A percentile compares a stretch with the other conserved stretches of the same genome.
These are phyloP conservation scores for Didymellaceae sp. DNA, from an alignment of 2,329 filamentous ascomycete species.

Conservation along the genomic window DNA sequence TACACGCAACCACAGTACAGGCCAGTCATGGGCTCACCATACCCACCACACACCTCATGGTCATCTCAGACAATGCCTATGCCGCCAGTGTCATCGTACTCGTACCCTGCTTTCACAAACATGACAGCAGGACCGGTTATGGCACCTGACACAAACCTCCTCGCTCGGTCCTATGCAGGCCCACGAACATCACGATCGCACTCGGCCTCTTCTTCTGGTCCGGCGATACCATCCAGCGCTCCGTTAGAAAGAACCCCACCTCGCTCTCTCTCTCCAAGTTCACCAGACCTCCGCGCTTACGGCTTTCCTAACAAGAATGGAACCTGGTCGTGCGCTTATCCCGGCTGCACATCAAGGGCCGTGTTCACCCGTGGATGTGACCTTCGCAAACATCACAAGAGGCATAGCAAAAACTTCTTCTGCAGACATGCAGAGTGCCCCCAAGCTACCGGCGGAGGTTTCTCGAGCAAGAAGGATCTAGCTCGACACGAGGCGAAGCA, in stretches of 20 bases:
- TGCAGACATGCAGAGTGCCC: constrained; percentile 66
- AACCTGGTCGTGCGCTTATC: constrained; percentile 65
- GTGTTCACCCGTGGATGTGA: constrained; percentile 66
- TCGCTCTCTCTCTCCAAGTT: constrained; percentile 49
- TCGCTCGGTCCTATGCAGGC: constrained; percentile 28
- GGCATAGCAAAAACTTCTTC: constrained; percentile 67
- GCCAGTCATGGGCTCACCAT: constrained; percentile 41
- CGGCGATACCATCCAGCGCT: constrained; percentile 35
- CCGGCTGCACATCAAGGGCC: constrained; percentile 64
- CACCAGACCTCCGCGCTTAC: constrained; percentile 49
- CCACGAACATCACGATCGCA: constrained; percentile 43
- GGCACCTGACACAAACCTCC: constrained; percentile 32
- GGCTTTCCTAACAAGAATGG: constrained; percentile 55
- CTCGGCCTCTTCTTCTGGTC: constrained; percentile 42
- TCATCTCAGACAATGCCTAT: constrained; percentile 39
- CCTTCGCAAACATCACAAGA: constrained; percentile 67
- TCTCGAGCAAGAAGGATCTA: constrained; percentile 68
- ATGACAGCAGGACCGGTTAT: constrained; percentile 35
- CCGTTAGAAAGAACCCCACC: constrained; percentile 41
- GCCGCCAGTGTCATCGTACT: constrained; percentile 42
- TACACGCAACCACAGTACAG: constrained; percentile 41
- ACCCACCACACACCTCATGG: constrained; percentile 43
- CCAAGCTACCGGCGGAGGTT: constrained; percentile 62
- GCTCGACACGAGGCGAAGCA: constrained; percentile 68
- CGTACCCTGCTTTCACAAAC: constrained; percentile 41